These are phyloP conservation scores for Hordeum marinum DNA, from an alignment of 176 grass and related monocot species.

Conservation along the genomic window DNA sequence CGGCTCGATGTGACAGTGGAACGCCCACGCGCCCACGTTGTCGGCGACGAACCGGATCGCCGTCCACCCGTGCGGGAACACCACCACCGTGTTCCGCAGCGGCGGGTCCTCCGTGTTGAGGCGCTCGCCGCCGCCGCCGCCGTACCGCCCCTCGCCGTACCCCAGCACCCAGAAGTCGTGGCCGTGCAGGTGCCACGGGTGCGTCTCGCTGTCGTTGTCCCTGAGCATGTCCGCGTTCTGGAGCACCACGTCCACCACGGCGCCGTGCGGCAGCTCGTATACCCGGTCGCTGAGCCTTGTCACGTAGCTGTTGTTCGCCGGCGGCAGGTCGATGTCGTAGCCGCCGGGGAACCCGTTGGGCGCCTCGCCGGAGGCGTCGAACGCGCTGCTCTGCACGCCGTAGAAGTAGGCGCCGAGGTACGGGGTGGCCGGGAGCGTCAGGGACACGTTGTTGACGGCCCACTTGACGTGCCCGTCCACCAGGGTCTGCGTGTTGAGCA, in stretches of 20 bases:
- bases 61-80: constrained; percentile 73
- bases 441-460: constrained; percentile 32
- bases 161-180: constrained; percentile 93
- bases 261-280: constrained; percentile 12
- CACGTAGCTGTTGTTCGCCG: neutral
- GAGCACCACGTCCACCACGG: constrained; percentile 59
- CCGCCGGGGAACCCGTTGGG: neutral
- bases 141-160: constrained; percentile 53
- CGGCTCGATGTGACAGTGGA: constrained; percentile 89
- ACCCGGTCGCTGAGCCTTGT: neutral
- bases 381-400: neutral
- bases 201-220: constrained; percentile 48
- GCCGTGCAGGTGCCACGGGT: constrained; percentile 80
- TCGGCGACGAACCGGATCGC: constrained; percentile 60
- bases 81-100: constrained; percentile 68
- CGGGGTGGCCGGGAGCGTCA: constrained; percentile 25
- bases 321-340: constrained; percentile 10
- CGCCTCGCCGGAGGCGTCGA: neutral
- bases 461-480: neutral
- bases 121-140: neutral
- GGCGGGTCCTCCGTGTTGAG: constrained; percentile 63
- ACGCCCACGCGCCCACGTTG: constrained; percentile 78
- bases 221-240: constrained; percentile 63
- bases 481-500: constrained; percentile 32
- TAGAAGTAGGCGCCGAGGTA: constrained; percentile 27